Conservation (phyloP, 805 yeast species). For the Yamadazyma scolyti region DNA sequence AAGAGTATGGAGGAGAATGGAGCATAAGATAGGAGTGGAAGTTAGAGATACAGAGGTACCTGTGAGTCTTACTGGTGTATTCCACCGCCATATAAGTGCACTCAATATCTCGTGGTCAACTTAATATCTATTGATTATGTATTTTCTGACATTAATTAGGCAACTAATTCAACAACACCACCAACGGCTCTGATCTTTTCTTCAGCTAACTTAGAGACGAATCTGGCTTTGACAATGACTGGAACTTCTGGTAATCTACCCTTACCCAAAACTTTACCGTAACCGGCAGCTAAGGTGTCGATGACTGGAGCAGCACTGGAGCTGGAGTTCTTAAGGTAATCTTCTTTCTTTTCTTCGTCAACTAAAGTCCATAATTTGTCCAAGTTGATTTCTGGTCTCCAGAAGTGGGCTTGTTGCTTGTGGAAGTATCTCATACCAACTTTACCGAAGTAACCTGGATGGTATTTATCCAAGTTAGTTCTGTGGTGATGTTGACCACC, state of each 20-base stretch:
- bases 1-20: too few relatives aligned
- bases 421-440: conserved; percentile 99
- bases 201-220: conserved; percentile 98
- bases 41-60: too few relatives aligned
- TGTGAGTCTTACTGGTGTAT: too few relatives aligned
- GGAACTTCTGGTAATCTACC: conserved; percentile 98
- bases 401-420: conserved; percentile 89
- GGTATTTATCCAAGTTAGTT: conserved; percentile 99
- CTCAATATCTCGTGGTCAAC: too few relatives aligned
- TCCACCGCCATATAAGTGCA: too few relatives aligned
- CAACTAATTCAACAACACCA: conserved; percentile 99
- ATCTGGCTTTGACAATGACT: conserved; percentile 99
- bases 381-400: conserved; percentile 97
- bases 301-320: conserved; percentile 96
- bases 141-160: too few relatives aligned
- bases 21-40: too few relatives aligned
- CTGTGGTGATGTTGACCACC: conserved; percentile 99
- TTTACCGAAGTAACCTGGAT: conserved; percentile 99
- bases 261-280: conserved; percentile 99
- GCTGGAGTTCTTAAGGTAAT: conserved; percentile 80
- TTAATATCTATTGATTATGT: too few relatives aligned
- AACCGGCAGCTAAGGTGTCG: conserved; percentile 98
- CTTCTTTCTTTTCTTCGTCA: conserved; percentile 91
- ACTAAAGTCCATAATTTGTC: conserved; percentile 98
- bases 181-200: conserved; percentile 99